Percentiles rank a stretch among this genome's conserved stretches.
phyloP scores from a whole-genome alignment of 2,329 filamentous ascomycete genomes.

The Calonectria honghensis region DNA sequence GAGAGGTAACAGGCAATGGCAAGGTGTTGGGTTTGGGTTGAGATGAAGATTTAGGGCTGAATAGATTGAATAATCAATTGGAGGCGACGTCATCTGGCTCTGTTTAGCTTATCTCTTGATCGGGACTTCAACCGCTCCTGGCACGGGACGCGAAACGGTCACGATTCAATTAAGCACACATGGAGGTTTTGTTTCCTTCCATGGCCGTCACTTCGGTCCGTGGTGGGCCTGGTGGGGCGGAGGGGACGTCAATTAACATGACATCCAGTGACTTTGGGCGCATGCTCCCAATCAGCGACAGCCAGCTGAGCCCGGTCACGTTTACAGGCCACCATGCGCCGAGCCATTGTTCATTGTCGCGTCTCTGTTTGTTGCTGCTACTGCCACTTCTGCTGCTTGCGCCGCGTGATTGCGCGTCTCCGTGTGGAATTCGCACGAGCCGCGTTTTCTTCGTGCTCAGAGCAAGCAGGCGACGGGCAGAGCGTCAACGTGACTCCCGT shows the following conservation, averaged over 20 bases:
- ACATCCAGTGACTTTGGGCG: constrained; percentile 51
- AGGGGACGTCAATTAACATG: constrained; percentile 46
- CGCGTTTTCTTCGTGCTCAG: constrained; percentile 1
- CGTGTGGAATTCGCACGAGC: constrained; percentile 31
- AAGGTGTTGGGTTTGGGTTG: constrained; percentile 1
- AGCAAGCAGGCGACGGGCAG: constrained; percentile 7
- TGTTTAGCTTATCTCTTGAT: constrained; percentile 23
- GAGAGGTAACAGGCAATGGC: not conserved
- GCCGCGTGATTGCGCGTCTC: constrained; percentile 31
- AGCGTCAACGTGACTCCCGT: constrained; percentile 42
- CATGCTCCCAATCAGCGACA: constrained; percentile 18
- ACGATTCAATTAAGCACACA: constrained; percentile 17
- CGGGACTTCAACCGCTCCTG: constrained; percentile 15
- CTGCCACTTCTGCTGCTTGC: constrained; percentile 12
- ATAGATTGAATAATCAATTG: constrained; percentile 7
- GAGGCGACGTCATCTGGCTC: constrained; percentile 6
- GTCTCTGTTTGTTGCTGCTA: constrained; percentile 20
- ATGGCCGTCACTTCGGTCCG: constrained; percentile 19
- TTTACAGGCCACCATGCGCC: constrained; percentile 12
- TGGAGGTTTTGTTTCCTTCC: constrained; percentile 21
- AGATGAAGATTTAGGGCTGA: not conserved
- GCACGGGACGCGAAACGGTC: constrained; percentile 40
- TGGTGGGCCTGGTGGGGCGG: constrained; percentile 34
- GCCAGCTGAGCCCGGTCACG: constrained; percentile 16
- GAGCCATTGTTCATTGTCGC: constrained; percentile 19